These are phyloP conservation scores for Botrytis medusae DNA, from an alignment of 2,329 filamentous ascomycete species.

Conservation along the genomic window DNA sequence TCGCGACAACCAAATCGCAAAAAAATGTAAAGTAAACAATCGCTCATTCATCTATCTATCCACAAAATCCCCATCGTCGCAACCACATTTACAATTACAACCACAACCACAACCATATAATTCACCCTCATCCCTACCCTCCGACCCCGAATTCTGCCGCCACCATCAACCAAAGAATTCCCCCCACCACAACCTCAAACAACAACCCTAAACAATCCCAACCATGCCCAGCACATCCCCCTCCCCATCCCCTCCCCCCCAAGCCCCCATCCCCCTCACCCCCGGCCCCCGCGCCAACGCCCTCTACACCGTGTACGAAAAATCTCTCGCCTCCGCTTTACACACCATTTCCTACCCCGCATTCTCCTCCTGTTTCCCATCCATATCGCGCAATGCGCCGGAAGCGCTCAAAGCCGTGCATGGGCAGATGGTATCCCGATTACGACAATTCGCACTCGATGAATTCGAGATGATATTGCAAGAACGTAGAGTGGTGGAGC, in stretches of 20 bases:
- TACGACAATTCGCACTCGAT: conserved; percentile 55
- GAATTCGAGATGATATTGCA: conserved; percentile 58
- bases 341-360: conserved; percentile 56
- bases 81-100: background rate
- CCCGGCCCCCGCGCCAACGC: conserved; percentile 59
- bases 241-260: conserved; percentile 28
- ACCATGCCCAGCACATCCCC: background rate
- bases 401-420: conserved; percentile 55
- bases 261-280: conserved; percentile 34
- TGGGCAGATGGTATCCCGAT: conserved; percentile 56
- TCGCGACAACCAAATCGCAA: conserved; percentile 10
- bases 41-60: background rate
- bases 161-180: background rate
- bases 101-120: background rate
- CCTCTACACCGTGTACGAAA: conserved; percentile 54
- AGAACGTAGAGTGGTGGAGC: conserved; percentile 53
- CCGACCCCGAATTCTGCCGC: background rate
- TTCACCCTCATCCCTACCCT: background rate
- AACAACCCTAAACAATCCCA: background rate
- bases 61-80: background rate
- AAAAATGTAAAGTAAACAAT: conserved; percentile 9
- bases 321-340: conserved; percentile 54
- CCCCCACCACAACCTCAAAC: background rate
- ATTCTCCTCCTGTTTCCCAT: conserved; percentile 62
- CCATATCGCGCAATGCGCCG: conserved; percentile 53